Evolutionary conservation across 352 stramenopile genomes (phyloP).

Genomic region (Pythium utonaiense): DNA sequence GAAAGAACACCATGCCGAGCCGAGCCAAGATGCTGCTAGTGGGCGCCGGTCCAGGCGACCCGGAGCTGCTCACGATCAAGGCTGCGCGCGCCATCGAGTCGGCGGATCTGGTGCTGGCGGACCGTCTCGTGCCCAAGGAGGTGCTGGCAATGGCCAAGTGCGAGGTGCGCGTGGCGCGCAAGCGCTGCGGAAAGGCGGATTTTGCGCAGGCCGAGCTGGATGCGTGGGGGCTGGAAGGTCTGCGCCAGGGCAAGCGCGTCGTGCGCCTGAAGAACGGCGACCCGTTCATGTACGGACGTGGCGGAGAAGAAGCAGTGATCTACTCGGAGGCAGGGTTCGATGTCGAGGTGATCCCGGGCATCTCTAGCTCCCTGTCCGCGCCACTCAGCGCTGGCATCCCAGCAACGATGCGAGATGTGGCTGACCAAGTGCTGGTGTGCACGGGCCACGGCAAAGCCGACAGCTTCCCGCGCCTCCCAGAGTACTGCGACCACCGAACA

Average conservation of each 20-base stretch:
- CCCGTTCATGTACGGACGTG: constrained; percentile 96
- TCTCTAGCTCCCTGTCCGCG: constrained; percentile 94
- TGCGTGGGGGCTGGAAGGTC: constrained; percentile 87
- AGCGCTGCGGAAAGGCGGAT: constrained; percentile 93
- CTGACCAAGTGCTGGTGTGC: constrained; percentile 91
- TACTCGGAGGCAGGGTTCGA: constrained; percentile 78
- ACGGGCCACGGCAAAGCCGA: constrained; percentile 94
- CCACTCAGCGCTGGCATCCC: constrained; percentile 93
- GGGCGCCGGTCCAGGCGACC: constrained; percentile 91
- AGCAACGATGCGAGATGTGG: constrained; percentile 93
- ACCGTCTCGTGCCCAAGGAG: constrained; percentile 90
- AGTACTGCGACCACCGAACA: constrained; percentile 95
- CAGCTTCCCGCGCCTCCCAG: constrained; percentile 89
- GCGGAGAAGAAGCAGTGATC: constrained; percentile 91
- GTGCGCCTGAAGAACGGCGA: constrained; percentile 97
- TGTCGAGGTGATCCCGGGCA: constrained; percentile 86
- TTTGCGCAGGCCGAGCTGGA: constrained; percentile 93
- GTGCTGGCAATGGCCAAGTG: constrained; percentile 89
- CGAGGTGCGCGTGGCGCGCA: constrained; percentile 91
- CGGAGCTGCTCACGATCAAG: constrained; percentile 93
- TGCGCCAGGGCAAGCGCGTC: constrained; percentile 88
- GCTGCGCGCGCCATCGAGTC: constrained; percentile 82
- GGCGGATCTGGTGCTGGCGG: constrained; percentile 91
- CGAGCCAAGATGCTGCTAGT: constrained; percentile 74
- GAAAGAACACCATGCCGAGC: background rate